A percentile compares a stretch with the other conserved stretches of the same genome.
phyloP scores from a whole-genome alignment of 352 stramenopile species.

The Phytopythium delawarense region DNA sequence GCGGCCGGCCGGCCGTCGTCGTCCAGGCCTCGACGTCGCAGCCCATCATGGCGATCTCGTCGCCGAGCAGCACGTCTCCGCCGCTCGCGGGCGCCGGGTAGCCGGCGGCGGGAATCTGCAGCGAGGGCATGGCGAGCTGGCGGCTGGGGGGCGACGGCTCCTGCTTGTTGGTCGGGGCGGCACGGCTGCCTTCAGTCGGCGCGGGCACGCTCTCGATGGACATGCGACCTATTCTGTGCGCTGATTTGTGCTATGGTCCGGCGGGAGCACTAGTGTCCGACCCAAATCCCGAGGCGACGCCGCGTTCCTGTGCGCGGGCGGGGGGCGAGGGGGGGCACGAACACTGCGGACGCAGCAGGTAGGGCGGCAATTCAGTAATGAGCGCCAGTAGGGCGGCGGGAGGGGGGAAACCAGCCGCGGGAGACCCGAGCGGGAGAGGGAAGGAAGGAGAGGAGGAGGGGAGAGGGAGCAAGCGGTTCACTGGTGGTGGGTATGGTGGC shows the following conservation, averaged over 20 bases:
- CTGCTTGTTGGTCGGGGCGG: not conserved
- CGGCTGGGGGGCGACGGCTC: slow-evolving; percentile 7
- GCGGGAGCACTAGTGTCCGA: not conserved
- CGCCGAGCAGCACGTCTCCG: slow-evolving; percentile 52
- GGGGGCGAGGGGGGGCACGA: not conserved
- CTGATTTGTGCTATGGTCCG: not conserved
- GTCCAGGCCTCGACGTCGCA: slow-evolving; percentile 58
- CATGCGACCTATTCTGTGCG: slow-evolving; percentile 16
- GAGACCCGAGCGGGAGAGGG: slow-evolving; percentile 1
- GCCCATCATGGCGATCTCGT: slow-evolving; percentile 69
- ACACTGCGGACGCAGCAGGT: not conserved
- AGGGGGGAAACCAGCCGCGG: not conserved
- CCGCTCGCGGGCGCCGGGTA: not conserved
- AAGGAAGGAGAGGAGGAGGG: not conserved
- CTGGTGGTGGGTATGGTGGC: not conserved
- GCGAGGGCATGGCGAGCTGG: slow-evolving; percentile 15
- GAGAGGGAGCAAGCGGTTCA: not conserved
- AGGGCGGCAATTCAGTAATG: slow-evolving; percentile 8
- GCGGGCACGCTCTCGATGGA: slow-evolving; percentile 37
- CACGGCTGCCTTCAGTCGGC: slow-evolving; percentile 11
- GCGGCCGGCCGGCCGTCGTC: slow-evolving; percentile 22
- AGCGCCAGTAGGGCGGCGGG: not conserved
- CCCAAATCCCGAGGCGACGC: not conserved
- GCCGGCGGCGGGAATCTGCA: slow-evolving; percentile 20
- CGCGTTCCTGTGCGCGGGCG: slow-evolving; percentile 9